These are phyloP conservation scores for Phytophthora tentaculata DNA, from an alignment of 352 stramenopile species.

Conservation along the genomic window DNA sequence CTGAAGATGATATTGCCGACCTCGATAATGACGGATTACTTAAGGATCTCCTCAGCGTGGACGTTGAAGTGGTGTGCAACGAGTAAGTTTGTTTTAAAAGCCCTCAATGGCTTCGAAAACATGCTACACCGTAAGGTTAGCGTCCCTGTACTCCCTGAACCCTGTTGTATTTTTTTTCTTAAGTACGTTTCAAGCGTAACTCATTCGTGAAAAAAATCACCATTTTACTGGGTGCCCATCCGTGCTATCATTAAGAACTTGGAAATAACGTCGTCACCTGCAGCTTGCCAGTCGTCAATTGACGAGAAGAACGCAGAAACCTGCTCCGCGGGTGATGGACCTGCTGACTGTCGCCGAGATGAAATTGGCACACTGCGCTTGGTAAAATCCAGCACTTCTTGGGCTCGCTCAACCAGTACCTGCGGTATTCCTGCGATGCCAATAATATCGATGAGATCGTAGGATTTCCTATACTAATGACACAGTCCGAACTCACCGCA, in stretches of 20 bases:
- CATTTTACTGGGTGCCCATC: slow-evolving; percentile 42
- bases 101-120: slow-evolving; percentile 20
- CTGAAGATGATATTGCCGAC: slow-evolving; percentile 30
- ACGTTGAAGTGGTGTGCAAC: slow-evolving; percentile 48
- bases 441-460: too few species aligned
- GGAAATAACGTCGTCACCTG: slow-evolving; percentile 44
- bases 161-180: background rate
- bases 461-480: background rate
- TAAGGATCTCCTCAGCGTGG: slow-evolving; percentile 59
- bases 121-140: too few species aligned
- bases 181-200: slow-evolving; percentile 3
- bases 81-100: slow-evolving; percentile 30
- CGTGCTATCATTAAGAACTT: slow-evolving; percentile 64
- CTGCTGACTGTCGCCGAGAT: slow-evolving; percentile 27
- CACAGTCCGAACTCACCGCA: slow-evolving; percentile 48
- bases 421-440: slow-evolving; percentile 48
- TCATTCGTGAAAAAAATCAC: background rate
- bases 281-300: slow-evolving; percentile 57
- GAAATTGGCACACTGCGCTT: slow-evolving; percentile 37
- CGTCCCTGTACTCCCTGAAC: too few species aligned
- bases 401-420: slow-evolving; percentile 48
- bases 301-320: slow-evolving; percentile 54
- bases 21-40: slow-evolving; percentile 48
- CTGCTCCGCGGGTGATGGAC: slow-evolving; percentile 50
- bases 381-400: slow-evolving; percentile 49